These are phyloP conservation scores for Myriosclerotinia curreyana DNA, from an alignment of 2,329 filamentous ascomycete genomes.

Conservation along the genomic window DNA sequence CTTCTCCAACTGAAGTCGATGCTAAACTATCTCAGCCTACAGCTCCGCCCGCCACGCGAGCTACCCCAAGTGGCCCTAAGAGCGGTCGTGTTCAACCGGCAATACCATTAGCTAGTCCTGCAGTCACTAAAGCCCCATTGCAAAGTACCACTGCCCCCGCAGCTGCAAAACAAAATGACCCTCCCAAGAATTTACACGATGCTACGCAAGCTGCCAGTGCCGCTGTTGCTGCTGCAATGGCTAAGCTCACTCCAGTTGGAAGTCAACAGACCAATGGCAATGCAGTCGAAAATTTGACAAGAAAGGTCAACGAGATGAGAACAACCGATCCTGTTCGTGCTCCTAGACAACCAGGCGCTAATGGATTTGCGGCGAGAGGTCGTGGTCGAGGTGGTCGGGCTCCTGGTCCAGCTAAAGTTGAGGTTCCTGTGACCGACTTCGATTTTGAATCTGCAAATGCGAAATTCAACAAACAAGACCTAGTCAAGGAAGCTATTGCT, in stretches of 20 bases:
- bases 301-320: conserved; percentile 75
- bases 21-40: conserved; percentile 34
- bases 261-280: conserved; percentile 39
- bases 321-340: conserved; percentile 55
- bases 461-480: conserved; percentile 82
- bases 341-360: conserved; percentile 46
- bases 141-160: conserved; percentile 35
- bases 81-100: conserved; percentile 59
- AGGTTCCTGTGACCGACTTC: conserved; percentile 86
- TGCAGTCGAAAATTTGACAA: conserved; percentile 67
- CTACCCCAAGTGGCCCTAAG: conserved; percentile 43
- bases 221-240: conserved; percentile 78
- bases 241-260: conserved; percentile 53
- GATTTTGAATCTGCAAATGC: conserved; percentile 86
- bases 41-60: conserved; percentile 21
- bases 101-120: conserved; percentile 54
- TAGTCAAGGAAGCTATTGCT: conserved; percentile 83
- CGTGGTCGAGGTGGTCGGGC: conserved; percentile 46
- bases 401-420: conserved; percentile 61
- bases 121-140: conserved; percentile 42
- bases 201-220: conserved; percentile 73
- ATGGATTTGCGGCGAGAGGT: conserved; percentile 42
- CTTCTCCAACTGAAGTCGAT: conserved; percentile 53
- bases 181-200: conserved; percentile 53
- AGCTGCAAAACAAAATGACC: conserved; percentile 29